Evolutionary conservation across 1,284 basidiomycete genomes (phyloP).

Genomic region (Thelephora terrestris): DNA sequence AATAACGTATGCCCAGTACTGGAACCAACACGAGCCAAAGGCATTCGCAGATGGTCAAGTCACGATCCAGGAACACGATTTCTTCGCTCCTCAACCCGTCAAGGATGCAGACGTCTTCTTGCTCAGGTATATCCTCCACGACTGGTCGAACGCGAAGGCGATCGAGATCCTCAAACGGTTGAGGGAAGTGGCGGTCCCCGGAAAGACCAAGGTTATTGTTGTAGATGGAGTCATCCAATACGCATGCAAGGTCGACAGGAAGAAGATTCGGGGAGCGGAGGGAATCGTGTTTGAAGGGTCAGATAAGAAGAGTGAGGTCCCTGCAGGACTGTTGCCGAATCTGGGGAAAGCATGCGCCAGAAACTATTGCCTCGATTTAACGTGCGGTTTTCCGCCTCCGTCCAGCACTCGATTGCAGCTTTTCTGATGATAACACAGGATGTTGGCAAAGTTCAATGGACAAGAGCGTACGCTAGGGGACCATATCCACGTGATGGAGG

Average conservation of each 20-base stretch:
- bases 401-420: neutral
- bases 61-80: slow-evolving; percentile 16
- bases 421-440: neutral
- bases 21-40: neutral
- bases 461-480: neutral
- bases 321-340: slow-evolving; percentile 6
- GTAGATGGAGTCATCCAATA: slow-evolving; percentile 8
- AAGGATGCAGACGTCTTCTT: slow-evolving; percentile 19
- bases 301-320: neutral
- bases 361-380: slow-evolving; percentile 6
- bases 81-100: slow-evolving; percentile 22
- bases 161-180: slow-evolving; percentile 16
- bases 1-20: neutral
- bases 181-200: slow-evolving; percentile 10
- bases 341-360: slow-evolving; percentile 1
- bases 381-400: neutral
- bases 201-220: slow-evolving; percentile 6
- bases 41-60: neutral
- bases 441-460: neutral
- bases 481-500: neutral
- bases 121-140: slow-evolving; percentile 19
- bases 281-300: neutral
- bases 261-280: neutral
- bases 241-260: slow-evolving; percentile 1
- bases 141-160: slow-evolving; percentile 17